Evolutionary conservation across 345 rosid species (phyloP).

Genomic region (Euphorbia tirucalli): DNA sequence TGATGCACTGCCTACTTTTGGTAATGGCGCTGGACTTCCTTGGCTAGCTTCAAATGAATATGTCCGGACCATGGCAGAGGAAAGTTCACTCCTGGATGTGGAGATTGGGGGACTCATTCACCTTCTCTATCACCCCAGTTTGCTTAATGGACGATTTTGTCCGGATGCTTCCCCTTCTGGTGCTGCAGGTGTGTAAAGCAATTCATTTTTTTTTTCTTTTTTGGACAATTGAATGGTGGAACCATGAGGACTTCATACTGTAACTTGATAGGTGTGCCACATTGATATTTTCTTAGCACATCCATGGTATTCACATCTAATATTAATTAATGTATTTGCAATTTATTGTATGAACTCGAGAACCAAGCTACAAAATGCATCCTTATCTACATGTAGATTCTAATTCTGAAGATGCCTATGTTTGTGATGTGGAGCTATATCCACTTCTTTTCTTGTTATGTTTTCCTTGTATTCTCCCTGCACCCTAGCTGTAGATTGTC

Average conservation of each 20-base stretch:
- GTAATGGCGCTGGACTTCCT: slow-evolving; percentile 93
- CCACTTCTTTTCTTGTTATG: neutral
- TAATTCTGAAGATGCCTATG: neutral
- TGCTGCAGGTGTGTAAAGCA: slow-evolving; percentile 58
- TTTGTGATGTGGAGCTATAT: neutral
- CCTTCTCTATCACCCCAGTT: slow-evolving; percentile 86
- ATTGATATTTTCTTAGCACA: neutral
- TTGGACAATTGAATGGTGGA: neutral
- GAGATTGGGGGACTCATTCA: slow-evolving; percentile 86
- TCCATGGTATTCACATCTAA: neutral
- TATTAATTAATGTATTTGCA: neutral
- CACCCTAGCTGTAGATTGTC: neutral
- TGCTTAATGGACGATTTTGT: slow-evolving; percentile 92
- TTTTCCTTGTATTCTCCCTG: neutral
- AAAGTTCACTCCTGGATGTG: slow-evolving; percentile 77
- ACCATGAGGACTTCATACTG: no score
- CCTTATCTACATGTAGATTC: neutral
- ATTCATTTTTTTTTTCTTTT: neutral
- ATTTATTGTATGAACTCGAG: neutral
- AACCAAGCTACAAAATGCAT: neutral
- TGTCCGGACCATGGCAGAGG: slow-evolving; percentile 60
- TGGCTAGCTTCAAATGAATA: slow-evolving; percentile 82
- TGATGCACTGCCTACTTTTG: slow-evolving; percentile 85
- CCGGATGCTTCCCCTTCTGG: slow-evolving; percentile 96
- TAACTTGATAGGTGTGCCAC: neutral